Evolutionary conservation across 345 rosid species (phyloP).

Genomic region (Salix exigua): DNA sequence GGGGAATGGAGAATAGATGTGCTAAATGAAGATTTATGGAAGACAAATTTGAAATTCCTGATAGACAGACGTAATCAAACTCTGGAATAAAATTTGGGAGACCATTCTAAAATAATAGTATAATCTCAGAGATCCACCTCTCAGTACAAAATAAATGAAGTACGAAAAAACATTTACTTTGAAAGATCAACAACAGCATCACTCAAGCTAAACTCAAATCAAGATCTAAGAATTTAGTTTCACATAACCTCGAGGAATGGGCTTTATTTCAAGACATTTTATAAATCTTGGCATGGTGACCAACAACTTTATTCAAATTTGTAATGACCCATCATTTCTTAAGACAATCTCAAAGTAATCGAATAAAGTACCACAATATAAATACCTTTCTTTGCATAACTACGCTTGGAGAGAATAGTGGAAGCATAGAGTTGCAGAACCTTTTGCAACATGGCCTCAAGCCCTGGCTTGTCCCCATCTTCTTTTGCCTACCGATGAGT

Average conservation of each 20-base stretch:
- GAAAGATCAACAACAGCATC: neutral
- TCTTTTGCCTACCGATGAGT: slow-evolving; percentile 62
- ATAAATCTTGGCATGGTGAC: neutral
- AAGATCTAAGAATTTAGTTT: neutral
- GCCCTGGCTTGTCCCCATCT: slow-evolving; percentile 90
- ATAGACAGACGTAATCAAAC: neutral
- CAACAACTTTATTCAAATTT: neutral
- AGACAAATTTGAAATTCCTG: neutral
- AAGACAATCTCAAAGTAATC: neutral
- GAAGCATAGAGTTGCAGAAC: slow-evolving; percentile 90
- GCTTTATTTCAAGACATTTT: neutral
- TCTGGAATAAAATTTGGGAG: neutral
- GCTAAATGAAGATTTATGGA: neutral
- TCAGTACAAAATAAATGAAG: neutral
- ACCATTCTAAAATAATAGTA: neutral
- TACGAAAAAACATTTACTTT: neutral
- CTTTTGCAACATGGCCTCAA: slow-evolving; percentile 85
- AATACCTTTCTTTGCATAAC: slow-evolving; percentile 88
- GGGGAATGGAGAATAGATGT: neutral
- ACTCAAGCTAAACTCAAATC: neutral
- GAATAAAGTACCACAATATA: neutral
- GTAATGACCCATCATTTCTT: neutral
- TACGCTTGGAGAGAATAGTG: slow-evolving; percentile 68
- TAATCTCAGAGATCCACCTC: neutral
- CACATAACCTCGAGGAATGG: neutral